Base-by-base conservation (phyloP, 2,329 filamentous ascomycete genomes). In the Trichoderma simmonsii region DNA sequence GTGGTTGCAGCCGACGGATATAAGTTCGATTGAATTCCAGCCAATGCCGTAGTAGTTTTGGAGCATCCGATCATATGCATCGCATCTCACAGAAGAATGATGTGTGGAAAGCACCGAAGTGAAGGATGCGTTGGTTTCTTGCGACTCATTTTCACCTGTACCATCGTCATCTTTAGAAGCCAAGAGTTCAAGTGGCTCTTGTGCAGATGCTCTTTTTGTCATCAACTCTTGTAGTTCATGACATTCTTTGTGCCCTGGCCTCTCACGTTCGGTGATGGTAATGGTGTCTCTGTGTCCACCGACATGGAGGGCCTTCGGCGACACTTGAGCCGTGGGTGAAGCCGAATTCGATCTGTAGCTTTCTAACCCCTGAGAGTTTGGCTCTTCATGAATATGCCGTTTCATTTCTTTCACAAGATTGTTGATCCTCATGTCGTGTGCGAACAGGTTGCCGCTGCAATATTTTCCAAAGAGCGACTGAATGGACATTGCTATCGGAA, bases 401-500 rank as follows among this genome's bases (percentile, higher is more conserved):
- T 11, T 24, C n/a, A 48, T 14, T n/a, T 15, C 21, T n/a, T 63
- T 63, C 7, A 56, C 56, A 32, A 78, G 21, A 2, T 61, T 57
- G 8, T 85, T 81, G 86, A 94, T 91, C 70, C 87, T 76, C 6
- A 78, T 56, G 74, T 97, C 93, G 76, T 95, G 90, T 1, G 83
- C 81, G 77, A 95, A 97, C 0, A 74, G 74, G 0, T 83, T 78
- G 0, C 83, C 86, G 0, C 87, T 88, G 79, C 94, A 97, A 32
- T 89, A 82, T 26, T 88, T 80, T 0, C 93, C 92, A 76, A 97
- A 97, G 0, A 97, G 84, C 0, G 80, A 82, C n/a, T 83, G 75
- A 74, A 97, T 92, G 6, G 89, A 91, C 8, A 90, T 81, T 1
- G 77, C 86, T 83, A 30, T n/a, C 8, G 15, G 15, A 3, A 14